A percentile compares a stretch with the other conserved stretches of the same genome.
phyloP scores from a whole-genome alignment of 345 rosid genomes.

The Pseudoturritis turrita region DNA sequence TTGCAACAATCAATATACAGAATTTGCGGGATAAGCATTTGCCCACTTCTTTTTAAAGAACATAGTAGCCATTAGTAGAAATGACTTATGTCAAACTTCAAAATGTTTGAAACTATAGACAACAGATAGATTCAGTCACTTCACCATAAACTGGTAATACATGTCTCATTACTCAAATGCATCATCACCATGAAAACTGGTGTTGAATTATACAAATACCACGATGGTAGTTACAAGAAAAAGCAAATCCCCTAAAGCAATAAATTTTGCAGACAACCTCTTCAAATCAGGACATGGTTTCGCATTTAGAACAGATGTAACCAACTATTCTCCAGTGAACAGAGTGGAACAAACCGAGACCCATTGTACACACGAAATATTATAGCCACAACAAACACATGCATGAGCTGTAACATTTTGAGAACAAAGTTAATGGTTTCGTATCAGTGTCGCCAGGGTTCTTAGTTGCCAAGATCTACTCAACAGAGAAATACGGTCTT shows the following conservation, averaged over 20 bases:
- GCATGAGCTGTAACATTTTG: not conserved
- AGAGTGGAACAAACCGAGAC: not conserved
- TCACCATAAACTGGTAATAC: not conserved
- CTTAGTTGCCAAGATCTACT: not conserved
- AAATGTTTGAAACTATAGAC: conserved; percentile 4
- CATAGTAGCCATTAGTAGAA: not conserved
- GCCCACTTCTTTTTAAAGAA: not conserved
- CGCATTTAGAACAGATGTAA: not conserved
- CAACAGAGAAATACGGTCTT: not conserved
- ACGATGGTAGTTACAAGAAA: not conserved
- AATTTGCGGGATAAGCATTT: not conserved
- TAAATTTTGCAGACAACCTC: not conserved
- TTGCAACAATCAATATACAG: not conserved
- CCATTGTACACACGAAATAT: not conserved
- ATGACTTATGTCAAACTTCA: not conserved
- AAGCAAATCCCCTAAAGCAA: not conserved
- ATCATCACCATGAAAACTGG: conserved; percentile 7
- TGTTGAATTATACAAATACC: not conserved
- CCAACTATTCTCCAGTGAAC: not conserved
- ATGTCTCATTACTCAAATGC: conserved; percentile 1
- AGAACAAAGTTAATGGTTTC: not conserved
- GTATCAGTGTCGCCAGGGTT: not conserved
- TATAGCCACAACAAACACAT: not conserved
- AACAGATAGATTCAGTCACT: not conserved
- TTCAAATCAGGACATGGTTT: not conserved